Evolutionary conservation across 768 basidiomycete genomes (phyloP), one percentile per base, ranked within the genome.

Genomic region (Strobilomyces dryophilus): DNA sequence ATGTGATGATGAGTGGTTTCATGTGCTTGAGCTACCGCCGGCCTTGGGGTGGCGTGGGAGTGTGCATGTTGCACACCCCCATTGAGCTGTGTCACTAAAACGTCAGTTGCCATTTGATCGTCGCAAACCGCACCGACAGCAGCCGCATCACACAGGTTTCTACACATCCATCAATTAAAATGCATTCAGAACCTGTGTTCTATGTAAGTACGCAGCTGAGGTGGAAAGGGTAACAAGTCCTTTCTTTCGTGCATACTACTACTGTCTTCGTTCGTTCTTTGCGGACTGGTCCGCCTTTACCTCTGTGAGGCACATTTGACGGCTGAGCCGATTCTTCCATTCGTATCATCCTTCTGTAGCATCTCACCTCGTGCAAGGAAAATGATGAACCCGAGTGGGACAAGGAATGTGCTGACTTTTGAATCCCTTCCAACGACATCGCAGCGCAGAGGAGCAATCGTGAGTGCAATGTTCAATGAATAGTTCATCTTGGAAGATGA

Each of bases 211-310:
- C 37, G 8, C 45, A 4, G 31, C 26, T 18, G 12, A 17, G 37
- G 21, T 26, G 17, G 36, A 17, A n/a, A 27, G 17, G 5, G 26
- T 12, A 4, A 26, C 32, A 40, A 51, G 32, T 45, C 29, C 44
- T 61, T 58, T 57, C 56, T 54, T 53, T 51, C 57, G 32, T 62
- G 59, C 59, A 54, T 55, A 2, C n/a, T n/a, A n/a, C 54, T 41
- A 46, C 11, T 36, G 24, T 26, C 27, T 60, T 57, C 53, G 53
- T 63, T 62, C 47, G 52, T 61, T 64, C 60, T 61, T 54, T 64
- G 69, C 61, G 68, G 73, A 65, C 68, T 61, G 69, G 59, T 71
- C 68, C 67, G 62, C 64, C 51, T 56, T 57, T 48, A 8, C 69
- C 67, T 71, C 67, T 69, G 65, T 48, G 45, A 69, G 69, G 67